These are phyloP conservation scores for Colletotrichum navitas DNA, from an alignment of 2,329 filamentous ascomycete species.

Conservation along the genomic window DNA sequence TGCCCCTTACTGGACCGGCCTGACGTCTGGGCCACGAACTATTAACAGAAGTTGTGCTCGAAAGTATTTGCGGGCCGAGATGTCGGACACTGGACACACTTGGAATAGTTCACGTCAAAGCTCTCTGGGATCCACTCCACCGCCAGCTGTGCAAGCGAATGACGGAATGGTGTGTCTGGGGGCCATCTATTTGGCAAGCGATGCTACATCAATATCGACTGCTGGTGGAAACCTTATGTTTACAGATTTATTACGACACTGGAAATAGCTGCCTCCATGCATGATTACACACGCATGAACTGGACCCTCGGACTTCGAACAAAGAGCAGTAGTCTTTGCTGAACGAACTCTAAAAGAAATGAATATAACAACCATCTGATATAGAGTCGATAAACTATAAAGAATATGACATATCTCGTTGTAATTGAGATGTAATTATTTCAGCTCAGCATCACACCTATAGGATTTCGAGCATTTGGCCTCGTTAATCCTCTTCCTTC, in stretches of 20 bases:
- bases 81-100: background rate
- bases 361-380: background rate
- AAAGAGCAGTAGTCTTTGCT: background rate
- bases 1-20: background rate
- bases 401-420: slow-evolving; percentile 1
- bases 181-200: slow-evolving; percentile 31
- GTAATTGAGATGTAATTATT: background rate
- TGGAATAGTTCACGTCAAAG: slow-evolving; percentile 25
- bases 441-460: slow-evolving; percentile 8
- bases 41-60: background rate
- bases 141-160: slow-evolving; percentile 4
- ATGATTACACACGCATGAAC: slow-evolving; percentile 16
- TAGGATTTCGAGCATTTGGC: slow-evolving; percentile 2
- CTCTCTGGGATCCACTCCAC: slow-evolving; percentile 14
- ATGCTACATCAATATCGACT: slow-evolving; percentile 13
- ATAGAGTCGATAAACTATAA: slow-evolving; percentile 20
- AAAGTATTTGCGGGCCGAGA: slow-evolving; percentile 6
- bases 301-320: slow-evolving; percentile 16
- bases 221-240: slow-evolving; percentile 8
- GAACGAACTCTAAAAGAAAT: slow-evolving; percentile 21
- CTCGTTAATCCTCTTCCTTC: background rate
- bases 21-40: background rate
- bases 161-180: slow-evolving; percentile 3
- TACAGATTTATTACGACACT: slow-evolving; percentile 1
- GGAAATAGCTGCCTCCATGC: slow-evolving; percentile 28